These are phyloP conservation scores for Thalassiosira exigua DNA, from an alignment of 352 stramenopile genomes.

Conservation along the genomic window DNA sequence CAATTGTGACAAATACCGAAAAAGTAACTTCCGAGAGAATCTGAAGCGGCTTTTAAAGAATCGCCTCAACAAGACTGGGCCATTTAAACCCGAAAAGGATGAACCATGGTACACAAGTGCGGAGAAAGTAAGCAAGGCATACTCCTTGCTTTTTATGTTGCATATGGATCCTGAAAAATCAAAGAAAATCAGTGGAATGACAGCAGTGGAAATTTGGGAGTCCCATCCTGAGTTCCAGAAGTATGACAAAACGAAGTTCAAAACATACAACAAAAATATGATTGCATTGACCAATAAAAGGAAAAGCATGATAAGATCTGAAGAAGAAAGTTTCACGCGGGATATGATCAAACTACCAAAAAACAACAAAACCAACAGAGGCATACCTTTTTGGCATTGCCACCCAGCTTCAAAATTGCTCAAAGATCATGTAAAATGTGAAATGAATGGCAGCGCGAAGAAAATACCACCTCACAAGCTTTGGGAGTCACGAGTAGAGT, in stretches of 20 bases:
- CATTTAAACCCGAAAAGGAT: background rate
- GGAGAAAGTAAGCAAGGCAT: background rate
- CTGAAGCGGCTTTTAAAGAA: constrained; percentile 1
- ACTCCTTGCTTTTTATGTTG: background rate
- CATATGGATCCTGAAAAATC: constrained; percentile 1
- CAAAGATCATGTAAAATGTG: constrained; percentile 7
- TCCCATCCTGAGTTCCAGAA: background rate
- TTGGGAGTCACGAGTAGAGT: constrained; percentile 9
- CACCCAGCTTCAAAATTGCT: constrained; percentile 26
- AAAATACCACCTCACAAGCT: background rate
- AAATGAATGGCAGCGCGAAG: background rate
- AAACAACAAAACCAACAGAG: constrained; percentile 8
- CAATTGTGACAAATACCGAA: background rate
- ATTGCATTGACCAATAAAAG: background rate
- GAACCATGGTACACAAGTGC: background rate
- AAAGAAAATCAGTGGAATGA: background rate
- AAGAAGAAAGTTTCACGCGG: background rate
- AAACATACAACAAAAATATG: constrained; percentile 10
- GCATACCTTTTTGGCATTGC: constrained; percentile 28
- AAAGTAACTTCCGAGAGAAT: background rate
- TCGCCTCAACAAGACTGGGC: background rate
- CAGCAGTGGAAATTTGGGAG: constrained; percentile 4
- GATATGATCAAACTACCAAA: background rate
- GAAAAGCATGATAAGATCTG: background rate
- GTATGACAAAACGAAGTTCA: background rate